A percentile compares a stretch with the other conserved stretches of the same genome.
phyloP scores from a whole-genome alignment of 129 eudicot species.

The Arctium minus region DNA sequence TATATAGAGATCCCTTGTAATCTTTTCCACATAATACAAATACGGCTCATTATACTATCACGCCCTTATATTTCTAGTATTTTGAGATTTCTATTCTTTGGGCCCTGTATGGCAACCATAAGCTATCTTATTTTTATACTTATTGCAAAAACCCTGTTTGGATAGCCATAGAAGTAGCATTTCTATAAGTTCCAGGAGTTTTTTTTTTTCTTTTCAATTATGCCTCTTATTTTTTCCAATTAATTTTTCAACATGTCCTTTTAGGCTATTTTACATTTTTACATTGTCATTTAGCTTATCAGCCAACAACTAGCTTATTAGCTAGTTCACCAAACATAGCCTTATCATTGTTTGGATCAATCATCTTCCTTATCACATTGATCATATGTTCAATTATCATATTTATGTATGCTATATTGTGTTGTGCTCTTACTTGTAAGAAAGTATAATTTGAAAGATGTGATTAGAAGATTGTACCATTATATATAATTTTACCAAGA shows the following conservation, averaged over 20 bases:
- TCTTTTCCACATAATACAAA: too few relatives aligned
- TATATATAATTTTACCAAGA: neutral
- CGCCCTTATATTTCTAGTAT: neutral
- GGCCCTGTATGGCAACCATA: neutral
- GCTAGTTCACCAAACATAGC: too few relatives aligned
- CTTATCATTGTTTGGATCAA: neutral
- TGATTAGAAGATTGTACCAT: neutral
- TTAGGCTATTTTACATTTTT: neutral
- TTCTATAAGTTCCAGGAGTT: neutral
- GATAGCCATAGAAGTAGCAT: neutral
- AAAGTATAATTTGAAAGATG: neutral
- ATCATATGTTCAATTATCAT: neutral
- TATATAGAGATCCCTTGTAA: too few relatives aligned
- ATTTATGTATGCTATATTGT: neutral
- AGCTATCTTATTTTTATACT: neutral
- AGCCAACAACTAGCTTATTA: neutral
- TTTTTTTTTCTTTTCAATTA: too few relatives aligned
- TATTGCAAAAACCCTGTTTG: neutral
- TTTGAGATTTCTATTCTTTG: neutral
- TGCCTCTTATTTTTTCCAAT: neutral
- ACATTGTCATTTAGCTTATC: neutral
- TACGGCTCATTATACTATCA: too few relatives aligned
- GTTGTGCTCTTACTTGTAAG: neutral
- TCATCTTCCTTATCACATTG: neutral
- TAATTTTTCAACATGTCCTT: neutral